phyloP scores from a whole-genome alignment of 106 monocot species.

The Alisma plantagoaquatica region DNA sequence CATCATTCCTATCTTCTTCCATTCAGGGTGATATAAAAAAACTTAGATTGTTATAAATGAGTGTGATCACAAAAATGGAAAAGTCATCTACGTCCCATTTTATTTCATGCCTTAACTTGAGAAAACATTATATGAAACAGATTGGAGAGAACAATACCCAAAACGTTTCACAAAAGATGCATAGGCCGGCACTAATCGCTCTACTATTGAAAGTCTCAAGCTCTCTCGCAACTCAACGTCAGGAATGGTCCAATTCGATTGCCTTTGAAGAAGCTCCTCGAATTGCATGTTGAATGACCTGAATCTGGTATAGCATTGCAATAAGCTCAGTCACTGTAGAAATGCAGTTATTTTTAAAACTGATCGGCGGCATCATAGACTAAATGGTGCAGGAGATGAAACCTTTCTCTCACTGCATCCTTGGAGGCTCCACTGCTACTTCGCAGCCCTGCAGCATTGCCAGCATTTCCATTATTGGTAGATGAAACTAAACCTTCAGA shows the following conservation, averaged over 20 bases:
- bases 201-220: constrained; percentile 49
- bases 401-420: constrained; percentile 58
- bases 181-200: constrained; percentile 61
- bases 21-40: too few relatives aligned
- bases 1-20: too few relatives aligned
- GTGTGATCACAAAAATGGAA: too few relatives aligned
- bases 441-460: constrained; percentile 11
- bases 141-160: constrained; percentile 43
- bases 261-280: constrained; percentile 66
- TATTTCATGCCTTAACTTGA: too few relatives aligned
- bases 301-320: constrained; percentile 27
- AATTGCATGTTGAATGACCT: constrained; percentile 65
- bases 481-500: neutral
- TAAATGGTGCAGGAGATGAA: neutral
- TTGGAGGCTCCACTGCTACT: constrained; percentile 42
- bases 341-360: neutral
- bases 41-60: too few relatives aligned
- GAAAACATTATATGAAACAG: too few relatives aligned
- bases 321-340: neutral
- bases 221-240: constrained; percentile 60
- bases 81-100: too few relatives aligned
- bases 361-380: too few relatives aligned
- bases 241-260: constrained; percentile 64
- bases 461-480: neutral
- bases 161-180: constrained; percentile 53